Base-by-base conservation (phyloP, 129 eudicot species). In the Saposhnikovia divaricata region DNA sequence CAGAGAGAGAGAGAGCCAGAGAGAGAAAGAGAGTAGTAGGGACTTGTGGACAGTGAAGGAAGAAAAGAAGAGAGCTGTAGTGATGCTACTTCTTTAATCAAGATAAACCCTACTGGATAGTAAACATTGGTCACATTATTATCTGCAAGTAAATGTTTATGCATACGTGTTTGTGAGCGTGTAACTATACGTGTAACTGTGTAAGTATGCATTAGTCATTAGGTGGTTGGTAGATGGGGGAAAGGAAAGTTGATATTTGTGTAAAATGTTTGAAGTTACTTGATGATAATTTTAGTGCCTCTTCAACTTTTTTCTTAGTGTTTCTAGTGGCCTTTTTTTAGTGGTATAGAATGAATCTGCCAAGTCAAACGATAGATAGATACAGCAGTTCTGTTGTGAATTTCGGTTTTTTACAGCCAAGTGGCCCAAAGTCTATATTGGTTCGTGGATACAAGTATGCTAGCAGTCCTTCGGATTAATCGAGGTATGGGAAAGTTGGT, bases 61-160 rank as follows among this genome's bases (percentile, higher is more conserved):
- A 74, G 57, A 44, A 23, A n/a, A 74, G 57, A 61, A 61, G 38
- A 44, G 39, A 74, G 57, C 57, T 74, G 77, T 74, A 23, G 46
- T 44, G 55, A 74, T 74, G 77, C 34, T 21, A 25, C 77, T 44
- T 21, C 27, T 19, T 16, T 10, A 43, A 74, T 23, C 37, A 12
- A 13, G 18, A 43, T 21, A 44, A 25, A 44, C 77, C 77, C 77
- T 31, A 74, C 55, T 43, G 7, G 16, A 25, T 43, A 72, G 12
- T 4, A 13, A 15, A 28, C 63, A 19, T 53, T 53, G 25, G 25
- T 21, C 63, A 21, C 15, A n/a, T 59, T 9, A 8, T n/a, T 23
- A 59, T n/a, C 68, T 59, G 31, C 68, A 59, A 59, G 10, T 9
- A 59, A 23, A 23, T 6, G 66, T 59, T 8, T 59, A 7, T 59